Conservation (phyloP, 257 asterid genomes). For the Nemophila menziesii region DNA sequence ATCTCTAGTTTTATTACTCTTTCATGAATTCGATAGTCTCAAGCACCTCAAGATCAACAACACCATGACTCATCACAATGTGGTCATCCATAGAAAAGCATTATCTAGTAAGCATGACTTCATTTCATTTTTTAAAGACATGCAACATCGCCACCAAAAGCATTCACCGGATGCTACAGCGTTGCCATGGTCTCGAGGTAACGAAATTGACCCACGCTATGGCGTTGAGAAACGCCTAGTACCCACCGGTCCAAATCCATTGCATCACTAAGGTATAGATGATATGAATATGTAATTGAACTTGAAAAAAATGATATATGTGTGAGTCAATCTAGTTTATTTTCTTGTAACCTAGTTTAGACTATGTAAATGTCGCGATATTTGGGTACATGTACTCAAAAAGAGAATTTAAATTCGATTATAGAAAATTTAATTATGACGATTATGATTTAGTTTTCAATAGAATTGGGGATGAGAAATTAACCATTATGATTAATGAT, state of each 20-base stretch:
- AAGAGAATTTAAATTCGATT: slow-evolving; percentile 8
- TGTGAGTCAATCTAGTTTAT: neutral
- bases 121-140: slow-evolving; percentile 32
- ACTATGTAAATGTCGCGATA: neutral
- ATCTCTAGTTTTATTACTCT: slow-evolving; percentile 30
- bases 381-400: slow-evolving; percentile 14
- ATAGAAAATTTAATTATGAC: neutral
- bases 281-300: neutral
- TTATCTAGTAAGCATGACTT: slow-evolving; percentile 43
- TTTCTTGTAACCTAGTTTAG: neutral
- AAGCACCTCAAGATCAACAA: slow-evolving; percentile 13
- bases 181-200: slow-evolving; percentile 6
- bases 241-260: slow-evolving; percentile 78
- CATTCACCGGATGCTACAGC: slow-evolving; percentile 1
- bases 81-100: slow-evolving; percentile 33
- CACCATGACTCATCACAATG: slow-evolving; percentile 7
- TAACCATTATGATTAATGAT: neutral
- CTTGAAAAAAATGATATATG: neutral
- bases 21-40: slow-evolving; percentile 26
- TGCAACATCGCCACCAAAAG: slow-evolving; percentile 6
- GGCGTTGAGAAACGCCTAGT: slow-evolving; percentile 71
- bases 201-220: slow-evolving; percentile 46
- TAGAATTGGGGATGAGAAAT: slow-evolving; percentile 1
- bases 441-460: neutral
- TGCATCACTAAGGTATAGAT: slow-evolving; percentile 46